A percentile compares a stretch with the other conserved stretches of the same genome.
Conservation (phyloP, 768 basidiomycete species). For the Sarcodon aspratus region DNA sequence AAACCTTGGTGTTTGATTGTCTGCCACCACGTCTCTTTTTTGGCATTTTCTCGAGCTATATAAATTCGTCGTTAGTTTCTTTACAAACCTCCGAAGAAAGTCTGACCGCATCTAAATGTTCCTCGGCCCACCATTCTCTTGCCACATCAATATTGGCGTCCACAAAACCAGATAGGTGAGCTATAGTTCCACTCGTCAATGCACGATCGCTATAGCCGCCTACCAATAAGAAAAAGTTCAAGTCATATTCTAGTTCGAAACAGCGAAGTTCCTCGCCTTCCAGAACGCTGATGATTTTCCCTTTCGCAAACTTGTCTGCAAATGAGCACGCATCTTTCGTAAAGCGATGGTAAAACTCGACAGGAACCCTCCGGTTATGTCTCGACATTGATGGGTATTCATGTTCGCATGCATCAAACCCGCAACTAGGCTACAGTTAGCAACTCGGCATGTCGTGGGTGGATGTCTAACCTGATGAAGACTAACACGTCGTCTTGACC, state of each 20-base stretch:
- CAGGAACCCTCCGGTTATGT: conserved; percentile 82
- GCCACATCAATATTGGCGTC: conserved; percentile 16
- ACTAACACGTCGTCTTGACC: conserved; percentile 63
- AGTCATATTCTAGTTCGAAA: not conserved
- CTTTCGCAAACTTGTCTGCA: conserved; percentile 50
- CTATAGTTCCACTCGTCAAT: conserved; percentile 72
- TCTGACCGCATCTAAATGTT: conserved; percentile 49
- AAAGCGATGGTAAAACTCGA: conserved; percentile 78
- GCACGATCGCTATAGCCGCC: conserved; percentile 57
- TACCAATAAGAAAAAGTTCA: not conserved
- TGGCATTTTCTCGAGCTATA: conserved; percentile 51
- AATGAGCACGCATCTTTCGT: conserved; percentile 59
- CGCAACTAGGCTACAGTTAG: conserved; percentile 43
- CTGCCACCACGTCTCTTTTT: conserved; percentile 49
- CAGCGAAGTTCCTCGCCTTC: conserved; percentile 59
- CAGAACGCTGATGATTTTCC: conserved; percentile 75
- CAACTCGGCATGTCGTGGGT: not conserved
- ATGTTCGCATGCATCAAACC: conserved; percentile 92
- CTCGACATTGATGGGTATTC: conserved; percentile 88
- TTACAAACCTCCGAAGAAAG: not conserved
- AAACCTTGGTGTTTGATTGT: conserved; percentile 19
- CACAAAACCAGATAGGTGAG: conserved; percentile 64
- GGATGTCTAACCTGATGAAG: conserved; percentile 65
- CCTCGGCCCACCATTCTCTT: conserved; percentile 52
- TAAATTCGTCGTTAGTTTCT: not conserved